Base-by-base conservation (phyloP, 2,329 filamentous ascomycete genomes). In the Ophiostoma triangulosporum region DNA sequence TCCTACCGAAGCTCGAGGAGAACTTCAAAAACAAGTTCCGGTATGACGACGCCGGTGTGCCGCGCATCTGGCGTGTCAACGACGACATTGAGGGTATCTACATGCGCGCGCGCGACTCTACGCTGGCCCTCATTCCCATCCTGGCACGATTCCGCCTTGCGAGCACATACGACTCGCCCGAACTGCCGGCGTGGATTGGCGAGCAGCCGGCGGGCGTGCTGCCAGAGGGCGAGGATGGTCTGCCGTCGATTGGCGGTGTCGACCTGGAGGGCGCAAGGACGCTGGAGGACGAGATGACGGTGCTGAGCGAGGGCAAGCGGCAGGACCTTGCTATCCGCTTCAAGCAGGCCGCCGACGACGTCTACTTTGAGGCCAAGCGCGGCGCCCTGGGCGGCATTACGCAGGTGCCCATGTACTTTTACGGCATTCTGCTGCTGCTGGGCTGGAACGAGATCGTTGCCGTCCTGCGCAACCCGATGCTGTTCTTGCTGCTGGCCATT, bases 11-110 rank as follows among this genome's bases (percentile, higher is more conserved):
- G 73, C 79, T 98, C 51, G 82, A 93, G 33, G 93, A 98, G 68
- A 97, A 96, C 71, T 98, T 98, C 61, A 93, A 98, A 69, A 93
- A 98, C 72, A 96, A 95, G 69, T 98, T 98, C 78, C 84, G 93
- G 59, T 98, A 98, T 63, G 93, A 98, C 63, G 90, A 96, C 56
- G 82, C 83, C 6, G 93, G 93, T 26, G 93, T 98, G 4, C 93
- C 93, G 5, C 80, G 93, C 56, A 95, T 98, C 68, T 98, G 93
- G 93, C 83, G 90, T 24, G 93, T 93, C 1, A 90, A 84, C 1
- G 93, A 98, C 65, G 93, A 98, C 64, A 98, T 98, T 57, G 93
- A 98, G 71, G 90, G 91, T 46, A 74, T 94, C 40, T 98, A 97
- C 69, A 96, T 89, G 33, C 84, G 83, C 58, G 91, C 93, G 3